Evolutionary conservation across 495 filamentous ascomycete genomes (phyloP), one percentile per base, ranked within the genome.

Genomic region (Annulohypoxylon maeteangense): DNA sequence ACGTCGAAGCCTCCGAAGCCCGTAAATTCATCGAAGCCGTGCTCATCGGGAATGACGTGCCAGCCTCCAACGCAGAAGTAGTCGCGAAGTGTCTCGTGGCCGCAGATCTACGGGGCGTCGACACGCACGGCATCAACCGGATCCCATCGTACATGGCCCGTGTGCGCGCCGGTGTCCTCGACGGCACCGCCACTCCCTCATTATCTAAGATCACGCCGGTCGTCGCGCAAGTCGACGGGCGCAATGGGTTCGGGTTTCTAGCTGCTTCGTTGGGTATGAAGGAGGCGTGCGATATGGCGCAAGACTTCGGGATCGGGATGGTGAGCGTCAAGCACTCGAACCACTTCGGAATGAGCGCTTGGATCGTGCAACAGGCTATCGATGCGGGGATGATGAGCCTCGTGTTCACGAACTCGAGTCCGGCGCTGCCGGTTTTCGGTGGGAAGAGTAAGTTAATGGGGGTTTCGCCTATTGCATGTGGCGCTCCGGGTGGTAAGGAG

Each of bases 291-390:
- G 78, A 81, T 11, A 90, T 91, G 85, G 90, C 92, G 0, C 75
- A 80, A 36, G 82, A 81, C 14, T 89, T 85, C 67, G 92, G 92
- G 18, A 89, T 94, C 64, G 92, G 91, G 10, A 85, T 94, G 84
- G 90, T 88, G 5, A 85, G 84, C 50, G 83, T 93, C 71, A 91
- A 89, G 76, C 89, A 89, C 78, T 89, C 86, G 62, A 94, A 94
- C 76, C 92, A 94, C 77, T 93, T 92, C 70, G 92, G 92, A 60
- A 93, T 93, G 91, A 86, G 85, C 0, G 91, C 91, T 0, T 93
- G 91, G 90, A 62, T 93, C 7, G 91, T 92, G 36, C 87, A 90
- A 76, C 89, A 92, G 77, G 92, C 92, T 7, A 70, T 92, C 47
- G 88, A 92, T 53, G 87, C 85, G 4, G 87, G 84, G 12, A 90